A percentile compares a stretch with the other conserved stretches of the same genome.
phyloP scores from a whole-genome alignment of 1,284 basidiomycete species.

The Cerioporus squamosus region DNA sequence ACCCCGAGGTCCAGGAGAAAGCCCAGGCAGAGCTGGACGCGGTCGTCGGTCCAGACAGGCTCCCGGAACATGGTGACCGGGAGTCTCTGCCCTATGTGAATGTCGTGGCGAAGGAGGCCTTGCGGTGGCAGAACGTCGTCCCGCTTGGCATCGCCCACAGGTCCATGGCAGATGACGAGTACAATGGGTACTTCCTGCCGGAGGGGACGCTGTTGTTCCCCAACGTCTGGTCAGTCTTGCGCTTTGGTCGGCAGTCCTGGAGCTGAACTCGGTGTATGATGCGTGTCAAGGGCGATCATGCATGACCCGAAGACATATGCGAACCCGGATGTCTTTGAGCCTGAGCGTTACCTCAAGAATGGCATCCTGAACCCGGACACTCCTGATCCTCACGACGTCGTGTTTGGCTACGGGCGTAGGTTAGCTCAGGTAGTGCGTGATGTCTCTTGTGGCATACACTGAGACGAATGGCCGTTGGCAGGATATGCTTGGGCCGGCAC shows the following conservation, averaged over 20 bases:
- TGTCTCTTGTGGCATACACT: neutral
- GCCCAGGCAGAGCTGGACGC: slow-evolving; percentile 37
- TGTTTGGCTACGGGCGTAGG: slow-evolving; percentile 40
- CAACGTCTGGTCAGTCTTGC: slow-evolving; percentile 31
- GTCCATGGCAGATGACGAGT: slow-evolving; percentile 20
- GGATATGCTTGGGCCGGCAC: slow-evolving; percentile 16
- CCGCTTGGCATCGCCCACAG: slow-evolving; percentile 19
- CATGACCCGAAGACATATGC: slow-evolving; percentile 23
- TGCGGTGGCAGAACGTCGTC: slow-evolving; percentile 27
- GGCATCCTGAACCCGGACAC: neutral
- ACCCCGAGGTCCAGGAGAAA: slow-evolving; percentile 38
- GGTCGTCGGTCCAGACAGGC: slow-evolving; percentile 30
- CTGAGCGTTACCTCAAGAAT: slow-evolving; percentile 26
- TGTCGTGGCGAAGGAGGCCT: slow-evolving; percentile 28
- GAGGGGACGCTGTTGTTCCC: slow-evolving; percentile 26
- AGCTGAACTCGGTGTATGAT: neutral
- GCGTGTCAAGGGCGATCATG: slow-evolving; percentile 25
- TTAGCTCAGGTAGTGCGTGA: neutral
- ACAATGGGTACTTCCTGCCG: slow-evolving; percentile 29
- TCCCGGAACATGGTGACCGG: slow-evolving; percentile 25
- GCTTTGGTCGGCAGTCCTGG: neutral
- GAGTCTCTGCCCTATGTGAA: slow-evolving; percentile 25
- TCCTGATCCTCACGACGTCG: slow-evolving; percentile 20
- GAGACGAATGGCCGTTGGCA: neutral
- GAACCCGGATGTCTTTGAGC: slow-evolving; percentile 22